phyloP scores from a whole-genome alignment of 352 stramenopile genomes.

The Phytophthora sp. region DNA sequence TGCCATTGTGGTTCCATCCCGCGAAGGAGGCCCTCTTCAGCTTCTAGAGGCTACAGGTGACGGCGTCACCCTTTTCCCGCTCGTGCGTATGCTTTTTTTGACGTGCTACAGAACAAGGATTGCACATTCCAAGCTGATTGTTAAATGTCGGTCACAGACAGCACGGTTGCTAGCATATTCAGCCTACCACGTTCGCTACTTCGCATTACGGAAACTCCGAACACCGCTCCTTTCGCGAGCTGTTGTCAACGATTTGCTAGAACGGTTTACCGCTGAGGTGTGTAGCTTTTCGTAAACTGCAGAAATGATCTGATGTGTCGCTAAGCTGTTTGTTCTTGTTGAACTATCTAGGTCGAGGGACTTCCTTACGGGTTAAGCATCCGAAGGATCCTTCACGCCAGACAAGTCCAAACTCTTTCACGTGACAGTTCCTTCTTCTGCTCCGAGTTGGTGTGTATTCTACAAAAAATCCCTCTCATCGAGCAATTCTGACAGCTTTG shows the following conservation, averaged over 20 bases:
- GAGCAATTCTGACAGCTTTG: background rate
- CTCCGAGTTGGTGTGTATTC: conserved; percentile 60
- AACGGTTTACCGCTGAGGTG: conserved; percentile 47
- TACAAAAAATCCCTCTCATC: background rate
- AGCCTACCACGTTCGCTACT: conserved; percentile 53
- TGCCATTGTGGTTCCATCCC: conserved; percentile 48
- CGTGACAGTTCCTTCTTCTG: conserved; percentile 56
- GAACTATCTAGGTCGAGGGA: conserved; percentile 41
- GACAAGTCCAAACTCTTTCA: conserved; percentile 4
- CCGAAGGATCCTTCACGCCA: conserved; percentile 47
- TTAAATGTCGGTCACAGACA: conserved; percentile 1
- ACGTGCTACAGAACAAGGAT: background rate
- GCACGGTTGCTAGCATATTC: conserved; percentile 32
- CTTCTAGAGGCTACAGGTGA: conserved; percentile 71
- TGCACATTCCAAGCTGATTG: background rate
- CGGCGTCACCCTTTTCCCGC: conserved; percentile 54
- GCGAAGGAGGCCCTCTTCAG: conserved; percentile 26
- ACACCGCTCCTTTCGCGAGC: conserved; percentile 56
- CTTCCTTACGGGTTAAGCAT: conserved; percentile 61
- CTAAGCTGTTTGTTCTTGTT: background rate
- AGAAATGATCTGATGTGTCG: too few species aligned
- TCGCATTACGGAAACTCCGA: conserved; percentile 51
- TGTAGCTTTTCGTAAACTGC: background rate
- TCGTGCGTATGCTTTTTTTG: conserved; percentile 33
- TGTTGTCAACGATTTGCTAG: conserved; percentile 54